Percentiles rank a stretch among this genome's conserved stretches.
These are phyloP conservation scores for Helminthosporium solani DNA, from an alignment of 2,329 filamentous ascomycete genomes.

Conservation along the genomic window DNA sequence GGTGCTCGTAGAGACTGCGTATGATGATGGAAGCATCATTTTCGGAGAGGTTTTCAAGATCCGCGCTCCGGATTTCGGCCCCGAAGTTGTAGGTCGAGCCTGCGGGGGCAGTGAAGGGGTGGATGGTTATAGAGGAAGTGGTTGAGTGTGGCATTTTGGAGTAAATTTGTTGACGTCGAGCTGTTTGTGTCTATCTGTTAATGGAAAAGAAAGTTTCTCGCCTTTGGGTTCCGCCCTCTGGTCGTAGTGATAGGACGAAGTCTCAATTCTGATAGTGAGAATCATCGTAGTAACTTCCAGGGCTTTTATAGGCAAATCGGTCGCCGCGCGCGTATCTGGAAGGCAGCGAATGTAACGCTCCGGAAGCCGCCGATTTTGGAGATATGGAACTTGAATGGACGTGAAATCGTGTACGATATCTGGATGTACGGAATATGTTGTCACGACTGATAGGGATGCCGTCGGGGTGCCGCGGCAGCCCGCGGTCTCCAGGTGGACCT, in stretches of 20 bases:
- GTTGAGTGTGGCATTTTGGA: conserved; percentile 26
- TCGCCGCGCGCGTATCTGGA: too few species aligned
- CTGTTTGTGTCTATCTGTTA: not conserved
- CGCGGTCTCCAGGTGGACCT: not conserved
- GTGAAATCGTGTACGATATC: not conserved
- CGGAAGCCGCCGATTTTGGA: not conserved
- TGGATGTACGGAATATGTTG: not conserved
- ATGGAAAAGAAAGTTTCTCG: too few species aligned
- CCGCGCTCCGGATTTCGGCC: conserved; percentile 57
- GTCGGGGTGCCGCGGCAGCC: conserved; percentile 6
- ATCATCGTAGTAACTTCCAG: not conserved
- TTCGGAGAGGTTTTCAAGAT: conserved; percentile 65
- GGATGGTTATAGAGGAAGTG: conserved; percentile 17
- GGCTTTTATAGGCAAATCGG: not conserved
- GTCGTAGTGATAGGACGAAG: too few species aligned
- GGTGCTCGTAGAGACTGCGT: conserved; percentile 65
- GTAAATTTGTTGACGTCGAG: too few species aligned
- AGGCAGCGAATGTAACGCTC: not conserved
- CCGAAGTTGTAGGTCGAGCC: conserved; percentile 55
- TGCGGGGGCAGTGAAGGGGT: conserved; percentile 16
- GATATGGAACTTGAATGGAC: not conserved
- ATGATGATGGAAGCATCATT: conserved; percentile 65
- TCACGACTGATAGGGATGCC: conserved; percentile 7
- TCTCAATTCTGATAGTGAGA: not conserved
- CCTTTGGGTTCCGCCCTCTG: too few species aligned